Evolutionary conservation across 805 yeast species (phyloP), one percentile per base, ranked within the genome.

Genomic region (Scheffersomyces coipomensis): DNA sequence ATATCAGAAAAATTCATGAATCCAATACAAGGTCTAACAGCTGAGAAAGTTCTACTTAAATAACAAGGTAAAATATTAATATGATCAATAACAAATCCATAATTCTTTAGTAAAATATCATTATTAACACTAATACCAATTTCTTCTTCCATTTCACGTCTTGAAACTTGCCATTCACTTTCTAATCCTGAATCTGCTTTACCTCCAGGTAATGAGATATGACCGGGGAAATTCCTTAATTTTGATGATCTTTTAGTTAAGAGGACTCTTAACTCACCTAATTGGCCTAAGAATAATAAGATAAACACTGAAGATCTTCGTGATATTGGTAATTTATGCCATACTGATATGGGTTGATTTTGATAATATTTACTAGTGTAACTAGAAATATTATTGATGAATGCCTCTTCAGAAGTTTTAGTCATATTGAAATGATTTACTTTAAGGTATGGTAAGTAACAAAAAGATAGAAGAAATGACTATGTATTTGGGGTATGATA

Each of bases 171-270:
- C 73, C 84, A 82, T 41, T 85, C 87, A 11, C 75, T 60, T 49
- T 88, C 88, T 15, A 75, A 66, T 0, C 74, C 79, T 30, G 49
- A 55, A 58, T 90, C 97, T 4, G 95, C 89, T 54, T 84, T 87
- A 7, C 97, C 98, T 2, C 98, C 98, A 3, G 98, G 98, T 7
- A 90, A 68, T 1, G 97, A 88, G 5, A 86, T 85, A 58, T 90
- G 96, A 4, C 97, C 97, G 0, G 93, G 85, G 63, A 89, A 90
- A 38, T 78, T 78, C 35, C 80, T 69, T 50, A 91, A 68, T 26
- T 73, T 68, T 34, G 84, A 70, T 2, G 95, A 81, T 45, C 98
- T 63, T 49, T 85, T 81, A 1, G 97, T 90, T 36, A 90, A 62
- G 3, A 90, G 68, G 23, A 88, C 95, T 32, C 91, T 62, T 15